Evolutionary conservation across 2,329 filamentous ascomycete species (phyloP), one percentile per base, ranked within the genome.

Genomic region (Fusarium metavorans): DNA sequence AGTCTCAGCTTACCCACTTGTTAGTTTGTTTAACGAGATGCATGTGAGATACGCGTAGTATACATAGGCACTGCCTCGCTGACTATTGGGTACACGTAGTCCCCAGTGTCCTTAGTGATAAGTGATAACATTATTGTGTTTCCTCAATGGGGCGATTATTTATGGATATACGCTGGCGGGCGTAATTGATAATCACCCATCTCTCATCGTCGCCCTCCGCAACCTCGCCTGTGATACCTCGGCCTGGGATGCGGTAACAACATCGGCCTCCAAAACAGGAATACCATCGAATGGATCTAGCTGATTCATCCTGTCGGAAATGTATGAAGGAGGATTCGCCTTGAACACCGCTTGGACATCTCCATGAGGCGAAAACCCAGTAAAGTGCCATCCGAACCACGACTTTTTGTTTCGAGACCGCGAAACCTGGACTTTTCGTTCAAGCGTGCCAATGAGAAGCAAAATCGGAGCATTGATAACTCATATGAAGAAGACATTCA

Each of bases 401-500:
- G n/a, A 71, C 72, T 64, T 74, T 13, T 59, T 73, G 48, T 52
- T 48, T 25, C 41, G 48, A 1, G 58, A 32, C 45, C 45, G 35
- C 66, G 76, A 72, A 11, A 92, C 84, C 14, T 85, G 85, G 16
- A 59, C 32, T 2, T 84, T 85, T 20, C 92, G 87, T 79, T 94
- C 92, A 75, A 90, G 88, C 20, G 89, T 81, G 2, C 86, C 85
- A 52, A 94, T 89, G 20, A 89, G 76, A 0, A 93, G 80, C 1
- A 94, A 83, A 1, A 91, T 81, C 0, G 92, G 92, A 1, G 87
- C 86, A 77, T 94, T 94, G 64, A 92, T 82, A 0, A 87, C 80
- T 2, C 91, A 87, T 5, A 93, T 88, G 2, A 88, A 84, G 48
- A 88, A 87, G 52, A 94, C 91, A 78, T 94, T 93, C 77, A 92